Evolutionary conservation across 2,329 filamentous ascomycete genomes (phyloP).

Genomic region (Colletotrichum endophyticum): DNA sequence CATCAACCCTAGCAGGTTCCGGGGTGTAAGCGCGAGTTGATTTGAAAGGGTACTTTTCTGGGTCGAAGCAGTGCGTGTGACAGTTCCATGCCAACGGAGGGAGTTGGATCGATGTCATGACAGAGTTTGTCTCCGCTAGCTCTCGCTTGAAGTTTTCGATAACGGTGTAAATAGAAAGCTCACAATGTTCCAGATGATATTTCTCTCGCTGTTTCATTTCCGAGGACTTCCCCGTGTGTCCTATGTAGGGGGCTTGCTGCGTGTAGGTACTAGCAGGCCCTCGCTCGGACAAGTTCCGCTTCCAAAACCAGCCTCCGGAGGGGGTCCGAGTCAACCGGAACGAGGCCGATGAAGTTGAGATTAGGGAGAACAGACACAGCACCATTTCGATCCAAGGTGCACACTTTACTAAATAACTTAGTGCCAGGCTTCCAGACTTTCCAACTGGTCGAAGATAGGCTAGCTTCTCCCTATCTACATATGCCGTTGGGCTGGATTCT

Average conservation of each 20-base stretch:
- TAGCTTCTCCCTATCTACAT: background rate
- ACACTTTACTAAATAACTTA: background rate
- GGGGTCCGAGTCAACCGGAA: background rate
- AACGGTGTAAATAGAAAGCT: background rate
- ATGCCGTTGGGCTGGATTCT: background rate
- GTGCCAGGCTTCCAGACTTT: background rate
- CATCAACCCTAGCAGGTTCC: background rate
- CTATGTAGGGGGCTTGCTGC: background rate
- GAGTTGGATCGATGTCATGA: background rate
- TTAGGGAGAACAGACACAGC: background rate
- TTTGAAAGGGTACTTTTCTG: background rate
- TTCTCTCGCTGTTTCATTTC: background rate
- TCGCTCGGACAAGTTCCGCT: background rate
- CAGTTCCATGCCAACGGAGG: background rate
- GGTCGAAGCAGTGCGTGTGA: background rate
- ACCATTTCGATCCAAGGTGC: background rate
- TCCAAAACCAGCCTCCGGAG: background rate
- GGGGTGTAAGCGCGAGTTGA: background rate
- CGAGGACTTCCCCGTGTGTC: background rate
- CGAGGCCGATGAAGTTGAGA: background rate
- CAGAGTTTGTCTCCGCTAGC: background rate
- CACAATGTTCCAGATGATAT: fast-evolving
- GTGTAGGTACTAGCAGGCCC: background rate
- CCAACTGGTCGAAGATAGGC: background rate
- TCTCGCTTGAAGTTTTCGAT: background rate